A percentile compares a stretch with the other conserved stretches of the same genome.
Conservation (phyloP, 208 protist species). For the Trypanosoma rangeli region DNA sequence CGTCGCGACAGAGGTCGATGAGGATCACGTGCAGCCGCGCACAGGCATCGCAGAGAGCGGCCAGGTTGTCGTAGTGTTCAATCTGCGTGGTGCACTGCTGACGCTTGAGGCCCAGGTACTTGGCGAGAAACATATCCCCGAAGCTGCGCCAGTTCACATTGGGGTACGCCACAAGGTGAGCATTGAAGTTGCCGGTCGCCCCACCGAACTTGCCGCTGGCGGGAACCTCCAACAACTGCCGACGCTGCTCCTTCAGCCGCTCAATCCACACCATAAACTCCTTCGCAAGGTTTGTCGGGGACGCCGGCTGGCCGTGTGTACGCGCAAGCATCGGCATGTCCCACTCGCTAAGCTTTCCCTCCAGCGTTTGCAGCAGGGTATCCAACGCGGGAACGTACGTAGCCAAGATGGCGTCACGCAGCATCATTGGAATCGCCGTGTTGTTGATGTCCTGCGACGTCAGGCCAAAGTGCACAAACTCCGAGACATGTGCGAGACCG, state of each 20-base stretch:
- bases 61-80: constrained; percentile 95
- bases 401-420: constrained; percentile 81
- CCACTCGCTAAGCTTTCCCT: constrained; percentile 64
- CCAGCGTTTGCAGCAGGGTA: constrained; percentile 46
- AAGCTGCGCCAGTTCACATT: constrained; percentile 85
- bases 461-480: constrained; percentile 97
- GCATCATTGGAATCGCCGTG: constrained; percentile 93
- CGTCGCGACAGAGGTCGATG: constrained; percentile 91
- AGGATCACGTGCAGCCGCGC: constrained; percentile 93
- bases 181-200: constrained; percentile 94
- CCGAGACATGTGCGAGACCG: constrained; percentile 63
- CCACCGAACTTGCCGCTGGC: constrained; percentile 93
- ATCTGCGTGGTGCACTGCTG: constrained; percentile 95
- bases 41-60: constrained; percentile 89
- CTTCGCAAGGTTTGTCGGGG: constrained; percentile 93
- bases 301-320: constrained; percentile 94
- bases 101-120: constrained; percentile 74
- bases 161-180: constrained; percentile 90
- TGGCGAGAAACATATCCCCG: constrained; percentile 75
- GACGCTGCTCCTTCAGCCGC: constrained; percentile 79
- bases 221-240: constrained; percentile 52
- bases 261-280: constrained; percentile 93
- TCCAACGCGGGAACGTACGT: constrained; percentile 79
- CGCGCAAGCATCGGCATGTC: constrained; percentile 92
- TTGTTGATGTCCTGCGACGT: constrained; percentile 98